Percentiles rank a stretch among this genome's conserved stretches.
Evolutionary conservation across 345 rosid genomes (phyloP).

Genomic region (Microcos paniculata): DNA sequence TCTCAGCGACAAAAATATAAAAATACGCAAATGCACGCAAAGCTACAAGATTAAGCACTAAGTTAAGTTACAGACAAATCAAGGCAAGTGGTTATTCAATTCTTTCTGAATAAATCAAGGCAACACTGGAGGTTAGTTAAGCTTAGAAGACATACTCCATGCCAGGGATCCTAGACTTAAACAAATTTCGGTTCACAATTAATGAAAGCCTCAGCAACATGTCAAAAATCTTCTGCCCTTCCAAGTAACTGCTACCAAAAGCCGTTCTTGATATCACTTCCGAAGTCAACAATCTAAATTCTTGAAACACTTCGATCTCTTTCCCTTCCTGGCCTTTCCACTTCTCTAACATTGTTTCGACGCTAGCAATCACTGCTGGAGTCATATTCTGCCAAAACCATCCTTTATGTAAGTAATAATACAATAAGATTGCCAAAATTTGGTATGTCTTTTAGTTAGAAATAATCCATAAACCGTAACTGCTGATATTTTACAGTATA

Average conservation of each 20-base stretch:
- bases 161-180: neutral
- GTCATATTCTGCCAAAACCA: neutral
- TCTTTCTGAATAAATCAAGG: neutral
- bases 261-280: conserved; percentile 52
- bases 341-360: conserved; percentile 30
- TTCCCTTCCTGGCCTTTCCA: conserved; percentile 40
- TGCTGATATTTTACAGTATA: neutral
- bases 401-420: no score
- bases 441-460: no score
- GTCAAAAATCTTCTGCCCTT: conserved; percentile 40
- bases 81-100: no score
- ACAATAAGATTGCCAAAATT: neutral
- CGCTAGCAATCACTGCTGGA: neutral
- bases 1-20: no score
- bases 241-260: conserved; percentile 47
- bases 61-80: no score
- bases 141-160: neutral
- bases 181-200: neutral
- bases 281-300: conserved; percentile 43
- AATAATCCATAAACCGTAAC: neutral
- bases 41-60: neutral
- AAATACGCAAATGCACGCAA: neutral
- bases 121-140: neutral
- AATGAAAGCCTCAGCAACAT: conserved; percentile 19
- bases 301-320: no score